Evolutionary conservation across 495 filamentous ascomycete genomes (phyloP).

Genomic region (Immersiella caudata): DNA sequence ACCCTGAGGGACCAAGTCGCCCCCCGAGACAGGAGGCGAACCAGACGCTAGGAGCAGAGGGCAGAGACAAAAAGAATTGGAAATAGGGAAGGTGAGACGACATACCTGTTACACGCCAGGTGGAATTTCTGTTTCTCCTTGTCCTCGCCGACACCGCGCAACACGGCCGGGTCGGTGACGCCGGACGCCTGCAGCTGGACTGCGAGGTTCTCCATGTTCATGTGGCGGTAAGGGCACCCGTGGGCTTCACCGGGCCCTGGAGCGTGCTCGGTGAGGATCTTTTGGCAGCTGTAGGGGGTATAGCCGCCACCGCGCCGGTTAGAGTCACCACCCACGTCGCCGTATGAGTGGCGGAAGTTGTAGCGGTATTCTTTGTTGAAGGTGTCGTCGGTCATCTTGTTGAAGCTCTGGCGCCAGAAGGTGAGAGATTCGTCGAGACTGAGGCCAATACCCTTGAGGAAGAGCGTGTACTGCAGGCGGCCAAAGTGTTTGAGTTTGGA

Average conservation of each 20-base stretch:
- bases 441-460: slow-evolving; percentile 95
- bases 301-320: slow-evolving; percentile 85
- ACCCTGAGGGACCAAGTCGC: not conserved
- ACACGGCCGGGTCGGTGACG: slow-evolving; percentile 72
- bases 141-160: slow-evolving; percentile 84
- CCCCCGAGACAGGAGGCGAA: not conserved
- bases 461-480: slow-evolving; percentile 92
- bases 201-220: slow-evolving; percentile 81
- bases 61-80: slow-evolving; percentile 13
- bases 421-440: slow-evolving; percentile 87
- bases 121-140: slow-evolving; percentile 87
- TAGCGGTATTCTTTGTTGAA: slow-evolving; percentile 97
- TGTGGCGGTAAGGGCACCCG: slow-evolving; percentile 95
- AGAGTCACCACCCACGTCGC: slow-evolving; percentile 91
- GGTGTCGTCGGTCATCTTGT: slow-evolving; percentile 80
- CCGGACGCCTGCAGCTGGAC: slow-evolving; percentile 72
- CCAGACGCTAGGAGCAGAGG: not conserved
- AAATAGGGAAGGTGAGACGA: not conserved
- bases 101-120: slow-evolving; percentile 86
- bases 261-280: slow-evolving; percentile 83
- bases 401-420: slow-evolving; percentile 90
- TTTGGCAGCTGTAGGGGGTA: slow-evolving; percentile 89
- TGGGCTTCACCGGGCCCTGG: slow-evolving; percentile 85
- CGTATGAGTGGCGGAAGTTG: slow-evolving; percentile 91
- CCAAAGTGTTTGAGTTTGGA: slow-evolving; percentile 91